Evolutionary conservation across 2,329 filamentous ascomycete species (phyloP).

Genomic region (Madurella mycetomatis): DNA sequence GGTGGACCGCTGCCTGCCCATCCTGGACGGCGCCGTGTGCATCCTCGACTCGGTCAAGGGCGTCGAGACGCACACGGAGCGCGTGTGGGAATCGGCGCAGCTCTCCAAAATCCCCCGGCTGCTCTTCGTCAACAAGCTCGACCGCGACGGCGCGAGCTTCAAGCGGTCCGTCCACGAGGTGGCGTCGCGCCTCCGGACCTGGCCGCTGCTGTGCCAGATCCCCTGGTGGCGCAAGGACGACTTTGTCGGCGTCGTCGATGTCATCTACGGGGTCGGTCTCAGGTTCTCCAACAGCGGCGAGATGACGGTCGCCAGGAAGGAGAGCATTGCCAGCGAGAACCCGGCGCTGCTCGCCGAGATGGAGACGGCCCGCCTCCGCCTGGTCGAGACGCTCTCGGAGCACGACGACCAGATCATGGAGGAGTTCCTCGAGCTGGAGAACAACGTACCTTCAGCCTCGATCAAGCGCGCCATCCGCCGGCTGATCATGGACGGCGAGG

Average conservation of each 20-base stretch:
- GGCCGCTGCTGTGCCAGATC: constrained; percentile 90
- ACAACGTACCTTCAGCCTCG: constrained; percentile 63
- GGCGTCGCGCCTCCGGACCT: constrained; percentile 70
- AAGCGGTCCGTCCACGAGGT: constrained; percentile 81
- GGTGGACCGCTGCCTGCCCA: constrained; percentile 74
- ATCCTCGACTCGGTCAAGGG: constrained; percentile 37
- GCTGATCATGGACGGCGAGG: constrained; percentile 63
- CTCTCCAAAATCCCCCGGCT: constrained; percentile 80
- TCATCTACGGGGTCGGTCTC: constrained; percentile 69
- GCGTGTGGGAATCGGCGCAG: constrained; percentile 89
- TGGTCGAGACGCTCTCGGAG: constrained; percentile 82
- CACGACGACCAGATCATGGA: constrained; percentile 85
- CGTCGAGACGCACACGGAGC: constrained; percentile 94
- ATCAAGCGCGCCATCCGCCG: constrained; percentile 72
- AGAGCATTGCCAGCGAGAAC: constrained; percentile 45
- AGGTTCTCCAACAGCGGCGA: constrained; percentile 56
- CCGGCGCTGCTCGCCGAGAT: constrained; percentile 63
- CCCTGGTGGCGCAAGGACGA: constrained; percentile 86
- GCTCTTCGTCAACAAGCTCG: constrained; percentile 79
- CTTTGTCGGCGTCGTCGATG: constrained; percentile 81
- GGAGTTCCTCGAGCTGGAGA: constrained; percentile 71
- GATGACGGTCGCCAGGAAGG: constrained; percentile 29
- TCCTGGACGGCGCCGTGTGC: constrained; percentile 34
- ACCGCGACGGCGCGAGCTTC: constrained; percentile 78
- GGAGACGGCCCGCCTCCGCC: constrained; percentile 66